A percentile compares a stretch with the other conserved stretches of the same genome.
Conservation (phyloP, 148 eudicot genomes). For the Chenopodium suecicum region DNA sequence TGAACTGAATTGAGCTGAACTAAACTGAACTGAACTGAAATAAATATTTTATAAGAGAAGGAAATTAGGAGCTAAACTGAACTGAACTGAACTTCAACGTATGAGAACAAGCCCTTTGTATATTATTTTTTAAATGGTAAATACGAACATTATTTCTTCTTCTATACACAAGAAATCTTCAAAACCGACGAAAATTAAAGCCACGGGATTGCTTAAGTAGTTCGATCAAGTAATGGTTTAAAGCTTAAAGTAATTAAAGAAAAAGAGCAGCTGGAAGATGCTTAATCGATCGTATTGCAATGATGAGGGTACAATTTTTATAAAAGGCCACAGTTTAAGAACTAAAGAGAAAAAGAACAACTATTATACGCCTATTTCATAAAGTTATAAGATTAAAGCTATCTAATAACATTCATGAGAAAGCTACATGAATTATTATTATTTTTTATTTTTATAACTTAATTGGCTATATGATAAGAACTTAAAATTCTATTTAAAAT, state of each 20-base stretch:
- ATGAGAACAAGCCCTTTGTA: too few species aligned
- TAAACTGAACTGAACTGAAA: too few species aligned
- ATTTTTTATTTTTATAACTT: too few species aligned
- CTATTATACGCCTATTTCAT: slow-evolving; percentile 5
- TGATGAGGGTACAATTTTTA: slow-evolving; percentile 9
- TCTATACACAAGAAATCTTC: neutral
- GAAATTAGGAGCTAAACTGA: too few species aligned
- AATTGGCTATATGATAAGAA: too few species aligned
- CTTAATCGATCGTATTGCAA: slow-evolving; percentile 8
- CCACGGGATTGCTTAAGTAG: neutral
- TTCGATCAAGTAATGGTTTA: neutral
- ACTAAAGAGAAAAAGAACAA: slow-evolving; percentile 3
- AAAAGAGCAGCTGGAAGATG: slow-evolving; percentile 23
- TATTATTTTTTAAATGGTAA: too few species aligned
- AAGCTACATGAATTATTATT: neutral
- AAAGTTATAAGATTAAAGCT: neutral
- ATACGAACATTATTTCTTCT: too few species aligned
- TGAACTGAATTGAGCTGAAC: too few species aligned
- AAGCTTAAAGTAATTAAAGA: neutral
- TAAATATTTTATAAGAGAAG: too few species aligned
- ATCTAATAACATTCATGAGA: too few species aligned
- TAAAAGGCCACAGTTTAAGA: neutral
- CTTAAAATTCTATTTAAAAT: too few species aligned
- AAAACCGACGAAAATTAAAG: neutral
- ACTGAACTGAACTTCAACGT: too few species aligned